Evolutionary conservation across 345 rosid genomes (phyloP).

Genomic region (Populus nigra): DNA sequence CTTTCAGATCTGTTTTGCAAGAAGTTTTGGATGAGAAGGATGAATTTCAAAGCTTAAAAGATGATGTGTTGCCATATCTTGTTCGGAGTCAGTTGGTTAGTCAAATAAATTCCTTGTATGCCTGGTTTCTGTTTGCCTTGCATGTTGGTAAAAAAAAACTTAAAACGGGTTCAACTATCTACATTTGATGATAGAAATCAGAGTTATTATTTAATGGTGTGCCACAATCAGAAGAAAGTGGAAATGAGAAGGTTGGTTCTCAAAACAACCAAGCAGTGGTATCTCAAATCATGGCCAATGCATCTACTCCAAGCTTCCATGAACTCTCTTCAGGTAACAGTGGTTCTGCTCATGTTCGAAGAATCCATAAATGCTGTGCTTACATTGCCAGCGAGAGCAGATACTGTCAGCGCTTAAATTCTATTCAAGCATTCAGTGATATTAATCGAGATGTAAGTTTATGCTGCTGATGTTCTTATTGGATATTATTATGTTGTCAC

Average conservation of each 20-base stretch:
- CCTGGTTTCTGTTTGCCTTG: not conserved
- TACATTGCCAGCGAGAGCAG: slow-evolving; percentile 74
- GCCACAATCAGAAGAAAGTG: slow-evolving; percentile 60
- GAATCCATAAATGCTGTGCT: slow-evolving; percentile 85
- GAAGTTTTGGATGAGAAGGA: slow-evolving; percentile 69
- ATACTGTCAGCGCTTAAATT: slow-evolving; percentile 72
- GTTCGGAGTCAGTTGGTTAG: slow-evolving; percentile 94
- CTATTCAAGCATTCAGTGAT: slow-evolving; percentile 89
- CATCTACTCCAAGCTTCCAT: slow-evolving; percentile 73
- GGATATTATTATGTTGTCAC: not conserved
- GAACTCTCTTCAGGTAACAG: slow-evolving; percentile 41
- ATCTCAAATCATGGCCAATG: slow-evolving; percentile 66
- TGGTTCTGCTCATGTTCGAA: slow-evolving; percentile 42
- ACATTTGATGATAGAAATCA: slow-evolving; percentile 51
- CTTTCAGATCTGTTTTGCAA: slow-evolving; percentile 68
- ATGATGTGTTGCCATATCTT: slow-evolving; percentile 87
- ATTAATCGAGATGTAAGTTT: slow-evolving; percentile 87
- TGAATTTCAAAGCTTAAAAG: slow-evolving; percentile 69
- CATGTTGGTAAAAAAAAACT: not conserved
- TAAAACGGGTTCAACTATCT: slow-evolving; percentile 12
- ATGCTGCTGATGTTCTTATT: not conserved
- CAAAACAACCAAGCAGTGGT: slow-evolving; percentile 51
- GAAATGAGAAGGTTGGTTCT: slow-evolving; percentile 50
- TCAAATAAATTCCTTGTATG: slow-evolving; percentile 22
- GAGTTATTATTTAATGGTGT: slow-evolving; percentile 45